A percentile compares a stretch with the other conserved stretches of the same genome.
These are phyloP conservation scores for Pyricularia pennisetigena DNA, from an alignment of 2,329 filamentous ascomycete genomes.

Conservation along the genomic window DNA sequence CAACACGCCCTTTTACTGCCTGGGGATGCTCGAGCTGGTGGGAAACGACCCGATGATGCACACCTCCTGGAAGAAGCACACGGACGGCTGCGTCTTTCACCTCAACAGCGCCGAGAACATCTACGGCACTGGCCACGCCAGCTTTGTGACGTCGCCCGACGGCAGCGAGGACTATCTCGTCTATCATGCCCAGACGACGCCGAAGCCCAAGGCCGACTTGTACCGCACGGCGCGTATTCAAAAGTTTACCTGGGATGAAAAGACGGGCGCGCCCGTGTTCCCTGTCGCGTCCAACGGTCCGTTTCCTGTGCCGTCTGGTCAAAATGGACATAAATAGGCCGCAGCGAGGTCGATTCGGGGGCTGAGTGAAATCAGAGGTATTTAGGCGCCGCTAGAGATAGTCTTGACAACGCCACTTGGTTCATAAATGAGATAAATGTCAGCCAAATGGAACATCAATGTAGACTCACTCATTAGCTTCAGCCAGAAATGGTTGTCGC, in stretches of 20 bases:
- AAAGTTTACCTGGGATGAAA: slow-evolving; percentile 22
- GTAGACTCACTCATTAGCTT: neutral
- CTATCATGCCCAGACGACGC: slow-evolving; percentile 24
- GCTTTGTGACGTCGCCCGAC: slow-evolving; percentile 23
- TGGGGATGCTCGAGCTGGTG: slow-evolving; percentile 24
- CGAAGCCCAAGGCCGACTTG: slow-evolving; percentile 17
- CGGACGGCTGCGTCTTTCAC: slow-evolving; percentile 22
- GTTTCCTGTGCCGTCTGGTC: slow-evolving; percentile 20
- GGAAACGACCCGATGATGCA: slow-evolving; percentile 26
- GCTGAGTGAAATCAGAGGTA: neutral
- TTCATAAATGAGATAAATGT: neutral
- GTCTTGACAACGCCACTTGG: neutral
- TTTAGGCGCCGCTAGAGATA: neutral
- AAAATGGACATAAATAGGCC: slow-evolving; percentile 11
- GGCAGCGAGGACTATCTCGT: slow-evolving; percentile 22
- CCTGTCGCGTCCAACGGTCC: slow-evolving; percentile 23
- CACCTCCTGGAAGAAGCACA: slow-evolving; percentile 23
- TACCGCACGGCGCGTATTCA: slow-evolving; percentile 23
- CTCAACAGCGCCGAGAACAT: slow-evolving; percentile 21
- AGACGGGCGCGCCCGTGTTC: slow-evolving; percentile 21
- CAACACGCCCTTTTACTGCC: slow-evolving; percentile 25
- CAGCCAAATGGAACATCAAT: neutral
- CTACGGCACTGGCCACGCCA: slow-evolving; percentile 25
- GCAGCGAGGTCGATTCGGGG: slow-evolving; percentile 5
- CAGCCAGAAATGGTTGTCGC: neutral